Evolutionary conservation across 2,329 filamentous ascomycete genomes (phyloP), one percentile per base, ranked within the genome.

Genomic region (Paraphaeosphaeria minitans): DNA sequence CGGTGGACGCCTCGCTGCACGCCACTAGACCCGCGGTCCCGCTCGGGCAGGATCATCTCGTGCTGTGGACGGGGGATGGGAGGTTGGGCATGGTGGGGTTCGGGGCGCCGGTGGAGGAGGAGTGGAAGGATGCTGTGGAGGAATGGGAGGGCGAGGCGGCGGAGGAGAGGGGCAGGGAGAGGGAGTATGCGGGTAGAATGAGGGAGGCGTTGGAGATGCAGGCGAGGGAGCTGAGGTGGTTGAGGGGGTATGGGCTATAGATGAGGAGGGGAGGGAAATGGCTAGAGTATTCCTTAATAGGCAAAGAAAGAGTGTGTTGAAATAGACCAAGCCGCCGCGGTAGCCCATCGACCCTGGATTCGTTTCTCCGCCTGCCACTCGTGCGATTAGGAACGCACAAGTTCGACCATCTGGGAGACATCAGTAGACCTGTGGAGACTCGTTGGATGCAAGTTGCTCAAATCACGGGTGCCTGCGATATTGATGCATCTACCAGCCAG

Each of bases 11-110:
- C 9, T 66, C 66, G 1, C 50, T 64, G 4, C 33, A 56, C 2
- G 10, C 50, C 33, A 53, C 12, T 24, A 37, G 9, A 55, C 60
- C 6, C 8, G 29, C 5, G 8, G 61, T 60, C 1, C 66, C 64
- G 0, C 60, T 73, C 0, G 75, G 78, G 16, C 54, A 77, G 41
- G 87, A 92, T 68, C 89, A 94, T 66, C 77, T 97, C 13, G 75
- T 96, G 4, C 82, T 97, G 48, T 97, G 93, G 93, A 97, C 93
- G 0, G 93, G 92, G 19, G 92, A 96, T 42, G 81, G 81, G 58
- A 88, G 88, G 63, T 79, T 97, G 48, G 93, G 92, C 0, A 81
- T 95, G 58, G 75, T 96, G 14, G 78, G 0, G 82, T 83, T 65
- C 79, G 82, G 5, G 9, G 16, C n/a, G 16, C 37, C 63, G 68